Base-by-base conservation (phyloP, 495 filamentous ascomycete genomes). In the Sabuloglossum arenarium region DNA sequence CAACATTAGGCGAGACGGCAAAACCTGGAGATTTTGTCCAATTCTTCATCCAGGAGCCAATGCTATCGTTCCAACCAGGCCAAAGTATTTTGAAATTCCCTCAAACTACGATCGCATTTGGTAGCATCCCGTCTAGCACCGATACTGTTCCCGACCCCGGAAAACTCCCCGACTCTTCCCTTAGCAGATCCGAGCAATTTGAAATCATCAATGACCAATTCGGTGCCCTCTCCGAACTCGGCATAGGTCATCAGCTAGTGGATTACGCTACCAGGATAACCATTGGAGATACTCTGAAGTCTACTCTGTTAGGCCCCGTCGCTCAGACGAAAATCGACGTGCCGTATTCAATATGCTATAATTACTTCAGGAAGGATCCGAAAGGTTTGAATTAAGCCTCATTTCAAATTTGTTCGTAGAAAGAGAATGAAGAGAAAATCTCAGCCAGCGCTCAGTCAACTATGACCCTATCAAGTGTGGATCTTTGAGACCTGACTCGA, bases 11-110 rank as follows among this genome's bases (percentile, higher is more conserved):
- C 11, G 54, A 31, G 24, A 43, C 53, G 21, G 54, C 23, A 24
- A 56, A 37, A 11, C 56, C 56, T 4, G 56, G 56, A 24, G 56
- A 58, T 47, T 30, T 54, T 19, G 25, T 58, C 19, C 56, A 58
- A 42, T 58, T 58, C 28, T 56, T 56, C 42, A 21, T 56, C 14
- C 29, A 34, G 4, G 29, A 43, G 10, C 53, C 21, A 6, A 6
- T 10, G 6, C 30, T 19, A 12, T 8, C 5, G 1, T 27, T 21
- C 30, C 9, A 5, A n/a, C 39, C 3, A 16, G 3, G 16, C 34
- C 8, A 39, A 39, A 16, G 14, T 6, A 28, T 37, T 39, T 9
- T 29, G 24, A 34, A 12, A 34, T 34, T 53, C 12, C 49, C 27
- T n/a, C 23, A 14, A 37, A 16, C 11, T n/a, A 11, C 53, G 3